Conservation (phyloP, 2,329 filamentous ascomycete species). For the Fonsecaea nubica region DNA sequence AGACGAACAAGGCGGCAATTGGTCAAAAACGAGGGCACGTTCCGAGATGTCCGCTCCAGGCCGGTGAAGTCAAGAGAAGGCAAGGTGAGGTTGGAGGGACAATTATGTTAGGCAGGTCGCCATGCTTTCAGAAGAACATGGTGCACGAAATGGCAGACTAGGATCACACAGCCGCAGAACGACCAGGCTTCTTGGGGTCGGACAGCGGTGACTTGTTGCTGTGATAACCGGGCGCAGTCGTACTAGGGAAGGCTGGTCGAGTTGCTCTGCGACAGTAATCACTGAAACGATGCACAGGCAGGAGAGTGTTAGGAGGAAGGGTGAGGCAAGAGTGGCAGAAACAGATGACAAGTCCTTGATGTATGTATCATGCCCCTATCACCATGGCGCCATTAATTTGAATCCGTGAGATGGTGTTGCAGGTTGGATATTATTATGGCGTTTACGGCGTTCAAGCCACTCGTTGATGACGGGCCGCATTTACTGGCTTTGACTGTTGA, state of each 20-base stretch:
- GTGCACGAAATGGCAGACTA: slow-evolving; percentile 12
- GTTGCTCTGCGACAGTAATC: not conserved
- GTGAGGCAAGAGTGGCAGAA: not conserved
- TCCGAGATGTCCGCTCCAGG: slow-evolving; percentile 10
- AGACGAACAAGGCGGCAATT: not conserved
- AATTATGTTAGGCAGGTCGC: slow-evolving; percentile 14
- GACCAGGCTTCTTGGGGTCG: not conserved
- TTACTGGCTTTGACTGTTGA: not conserved
- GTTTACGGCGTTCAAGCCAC: slow-evolving; percentile 6
- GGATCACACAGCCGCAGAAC: slow-evolving; percentile 23
- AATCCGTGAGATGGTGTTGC: slow-evolving; percentile 11
- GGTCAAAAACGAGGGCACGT: not conserved
- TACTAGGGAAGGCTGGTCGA: not conserved
- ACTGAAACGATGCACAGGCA: not conserved
- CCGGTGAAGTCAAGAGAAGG: slow-evolving; percentile 7
- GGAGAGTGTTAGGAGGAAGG: not conserved
- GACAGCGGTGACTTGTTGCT: slow-evolving; percentile 8
- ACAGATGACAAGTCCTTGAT: not conserved
- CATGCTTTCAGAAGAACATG: slow-evolving; percentile 24
- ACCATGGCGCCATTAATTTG: slow-evolving; percentile 6
- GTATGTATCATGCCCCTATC: slow-evolving; percentile 3
- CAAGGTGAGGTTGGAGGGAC: slow-evolving; percentile 8
- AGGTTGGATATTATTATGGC: not conserved
- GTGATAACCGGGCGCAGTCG: slow-evolving; percentile 14
- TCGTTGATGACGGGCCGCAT: not conserved